These are phyloP conservation scores for Sporothrix brasiliensis DNA, from an alignment of 2,329 filamentous ascomycete species.

Conservation along the genomic window DNA sequence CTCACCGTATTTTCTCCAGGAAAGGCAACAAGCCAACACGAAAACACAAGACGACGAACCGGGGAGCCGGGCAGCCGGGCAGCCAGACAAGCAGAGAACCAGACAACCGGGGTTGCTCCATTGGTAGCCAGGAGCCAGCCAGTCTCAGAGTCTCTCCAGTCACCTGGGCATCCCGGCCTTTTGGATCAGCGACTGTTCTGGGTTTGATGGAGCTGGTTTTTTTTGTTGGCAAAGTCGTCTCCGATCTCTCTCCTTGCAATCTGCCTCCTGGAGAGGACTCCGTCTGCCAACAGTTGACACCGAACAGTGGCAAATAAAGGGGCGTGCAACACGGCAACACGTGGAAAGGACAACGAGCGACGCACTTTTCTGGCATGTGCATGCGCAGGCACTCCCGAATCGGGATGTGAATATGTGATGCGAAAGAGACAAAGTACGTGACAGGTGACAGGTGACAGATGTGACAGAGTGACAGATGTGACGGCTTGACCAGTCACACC, in stretches of 20 bases:
- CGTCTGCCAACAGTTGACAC: not conserved
- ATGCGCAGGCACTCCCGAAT: not conserved
- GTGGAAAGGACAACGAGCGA: not conserved
- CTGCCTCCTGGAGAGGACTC: not conserved
- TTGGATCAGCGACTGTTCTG: not conserved
- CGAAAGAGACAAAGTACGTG: too few relatives aligned
- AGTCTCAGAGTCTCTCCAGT: not conserved
- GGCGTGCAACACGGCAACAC: not conserved
- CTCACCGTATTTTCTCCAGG: not conserved
- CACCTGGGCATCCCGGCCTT: not conserved
- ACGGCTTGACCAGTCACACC: not conserved
- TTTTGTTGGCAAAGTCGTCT: not conserved
- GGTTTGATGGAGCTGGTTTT: not conserved
- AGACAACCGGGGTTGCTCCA: not conserved
- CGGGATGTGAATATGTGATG: not conserved
- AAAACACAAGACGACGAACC: not conserved
- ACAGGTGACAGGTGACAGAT: not conserved
- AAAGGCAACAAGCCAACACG: not conserved
- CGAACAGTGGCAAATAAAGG: conserved; percentile 4
- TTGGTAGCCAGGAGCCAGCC: not conserved
- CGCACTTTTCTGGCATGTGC: not conserved
- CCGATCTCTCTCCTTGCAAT: conserved; percentile 7
- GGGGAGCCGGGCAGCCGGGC: not conserved
- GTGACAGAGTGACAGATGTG: not conserved
- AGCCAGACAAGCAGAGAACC: too few relatives aligned